A percentile compares a stretch with the other conserved stretches of the same genome.
Conservation (phyloP, 2,329 filamentous ascomycete genomes). For the Hypoxylon sp. region DNA sequence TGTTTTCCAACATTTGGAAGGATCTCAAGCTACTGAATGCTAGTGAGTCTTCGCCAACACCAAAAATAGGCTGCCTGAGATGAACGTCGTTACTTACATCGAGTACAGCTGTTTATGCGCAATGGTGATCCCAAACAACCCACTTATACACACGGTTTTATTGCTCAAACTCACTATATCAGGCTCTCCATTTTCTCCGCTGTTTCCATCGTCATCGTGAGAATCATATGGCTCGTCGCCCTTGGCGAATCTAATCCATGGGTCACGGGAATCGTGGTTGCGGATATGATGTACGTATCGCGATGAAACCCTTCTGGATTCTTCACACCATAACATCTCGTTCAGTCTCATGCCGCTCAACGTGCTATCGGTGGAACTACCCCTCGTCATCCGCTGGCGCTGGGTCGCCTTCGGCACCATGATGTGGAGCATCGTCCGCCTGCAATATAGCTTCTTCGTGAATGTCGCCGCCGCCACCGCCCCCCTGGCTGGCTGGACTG, state of each 20-base stretch:
- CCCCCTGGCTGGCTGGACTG: background rate
- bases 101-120: constrained; percentile 29
- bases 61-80: background rate
- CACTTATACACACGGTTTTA: background rate
- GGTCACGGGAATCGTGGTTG: background rate
- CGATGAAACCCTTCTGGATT: background rate
- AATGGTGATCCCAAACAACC: constrained; percentile 28
- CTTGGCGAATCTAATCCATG: background rate
- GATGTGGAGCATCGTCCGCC: background rate
- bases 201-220: constrained; percentile 9
- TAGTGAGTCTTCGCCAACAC: constrained; percentile 17
- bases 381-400: constrained; percentile 2
- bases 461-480: background rate
- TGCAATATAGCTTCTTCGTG: background rate
- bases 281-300: constrained; percentile 27
- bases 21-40: constrained; percentile 29
- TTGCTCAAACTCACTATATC: constrained; percentile 4
- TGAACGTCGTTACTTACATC: constrained; percentile 11
- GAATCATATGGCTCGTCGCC: constrained; percentile 20
- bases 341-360: background rate
- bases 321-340: background rate
- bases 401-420: background rate
- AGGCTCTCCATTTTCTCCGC: constrained; percentile 28
- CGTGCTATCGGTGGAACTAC: constrained; percentile 10
- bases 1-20: constrained; percentile 18